Evolutionary conservation across 2,329 filamentous ascomycete species (phyloP).

Genomic region (Penicillium polonicum): DNA sequence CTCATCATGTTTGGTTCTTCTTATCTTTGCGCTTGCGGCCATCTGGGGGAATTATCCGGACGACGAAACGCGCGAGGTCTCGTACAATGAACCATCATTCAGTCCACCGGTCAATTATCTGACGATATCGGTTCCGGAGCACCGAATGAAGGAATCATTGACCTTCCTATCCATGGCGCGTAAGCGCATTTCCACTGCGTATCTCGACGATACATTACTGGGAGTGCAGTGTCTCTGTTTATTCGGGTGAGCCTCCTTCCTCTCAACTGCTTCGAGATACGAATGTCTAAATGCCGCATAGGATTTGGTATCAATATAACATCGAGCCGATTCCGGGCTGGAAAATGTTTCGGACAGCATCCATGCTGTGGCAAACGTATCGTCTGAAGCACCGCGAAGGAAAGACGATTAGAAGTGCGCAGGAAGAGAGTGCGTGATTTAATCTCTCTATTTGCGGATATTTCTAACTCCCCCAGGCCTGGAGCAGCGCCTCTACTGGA

Average conservation of each 20-base stretch:
- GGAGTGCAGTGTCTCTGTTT: conserved; percentile 27
- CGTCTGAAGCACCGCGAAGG: conserved; percentile 24
- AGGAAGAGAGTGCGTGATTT: conserved; percentile 25
- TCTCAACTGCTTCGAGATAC: not conserved
- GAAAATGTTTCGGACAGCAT: conserved; percentile 30
- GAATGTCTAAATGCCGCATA: conserved; percentile 5
- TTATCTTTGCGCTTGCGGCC: conserved; percentile 26
- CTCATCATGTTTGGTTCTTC: conserved; percentile 24
- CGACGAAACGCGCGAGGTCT: conserved; percentile 21
- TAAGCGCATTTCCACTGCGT: conserved; percentile 25
- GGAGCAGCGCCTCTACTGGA: conserved; percentile 29
- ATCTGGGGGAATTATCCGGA: conserved; percentile 29
- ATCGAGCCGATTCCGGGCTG: conserved; percentile 27
- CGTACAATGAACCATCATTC: conserved; percentile 13
- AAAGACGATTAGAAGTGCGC: conserved; percentile 18
- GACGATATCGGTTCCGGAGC: conserved; percentile 22
- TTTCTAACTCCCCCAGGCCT: conserved; percentile 17
- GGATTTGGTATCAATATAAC: conserved; percentile 31
- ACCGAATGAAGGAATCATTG: conserved; percentile 26
- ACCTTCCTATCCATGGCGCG: conserved; percentile 24
- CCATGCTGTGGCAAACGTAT: conserved; percentile 29
- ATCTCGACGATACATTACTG: conserved; percentile 24
- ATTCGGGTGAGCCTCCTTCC: conserved; percentile 18
- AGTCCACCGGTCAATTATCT: conserved; percentile 17
- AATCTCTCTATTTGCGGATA: not conserved